Evolutionary conservation across 176 grass and related monocot genomes (phyloP), one percentile per base, ranked within the genome.

Genomic region (Poa pratensis): DNA sequence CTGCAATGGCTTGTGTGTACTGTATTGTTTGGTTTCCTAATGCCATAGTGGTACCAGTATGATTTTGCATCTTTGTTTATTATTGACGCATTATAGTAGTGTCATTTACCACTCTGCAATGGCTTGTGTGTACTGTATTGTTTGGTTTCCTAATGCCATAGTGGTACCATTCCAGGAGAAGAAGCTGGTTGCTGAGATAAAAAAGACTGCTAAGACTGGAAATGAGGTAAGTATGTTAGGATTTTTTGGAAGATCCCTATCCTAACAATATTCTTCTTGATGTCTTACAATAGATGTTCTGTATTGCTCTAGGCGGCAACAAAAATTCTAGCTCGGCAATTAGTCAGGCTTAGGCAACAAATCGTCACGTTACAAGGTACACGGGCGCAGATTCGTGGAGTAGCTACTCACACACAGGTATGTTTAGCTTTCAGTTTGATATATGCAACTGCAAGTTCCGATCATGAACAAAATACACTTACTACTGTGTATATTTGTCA

Each of bases 391-490:
- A 99, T 99, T 59, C 91, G 96, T 84, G 96, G 96, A 75, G 90
- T 99, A 87, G 90, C 96, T 86, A 99, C 96, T 80, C 96, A 99
- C 51, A 96, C 96, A 66, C 93, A 99, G 94, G 96, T 87, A 74
- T 34, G 30, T 0, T 6, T 42, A 69, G 50, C 48, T 76, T 87
- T 70, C 20, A 39, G 3, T 81, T 62, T 77, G n/a, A 28, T 73
- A 42, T 57, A 65, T 79, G 6, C 13, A 27, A 24, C 52, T 63
- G 5, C 11, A 76, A 34, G 5, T 83, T 87, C 16, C 67, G 37
- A 13, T 70, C 10, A n/a, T 24, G 6, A 19, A 69, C 69, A 80
- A 48, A 30, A 68, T 40, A 37, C 5, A 51, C 57, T 24, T 50
- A 74, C 23, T 62, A 73, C 70, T 42, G 79, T 49, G 43, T 51